These are phyloP conservation scores for Thelephora terrestris DNA, from an alignment of 1,284 basidiomycete species.

Conservation along the genomic window DNA sequence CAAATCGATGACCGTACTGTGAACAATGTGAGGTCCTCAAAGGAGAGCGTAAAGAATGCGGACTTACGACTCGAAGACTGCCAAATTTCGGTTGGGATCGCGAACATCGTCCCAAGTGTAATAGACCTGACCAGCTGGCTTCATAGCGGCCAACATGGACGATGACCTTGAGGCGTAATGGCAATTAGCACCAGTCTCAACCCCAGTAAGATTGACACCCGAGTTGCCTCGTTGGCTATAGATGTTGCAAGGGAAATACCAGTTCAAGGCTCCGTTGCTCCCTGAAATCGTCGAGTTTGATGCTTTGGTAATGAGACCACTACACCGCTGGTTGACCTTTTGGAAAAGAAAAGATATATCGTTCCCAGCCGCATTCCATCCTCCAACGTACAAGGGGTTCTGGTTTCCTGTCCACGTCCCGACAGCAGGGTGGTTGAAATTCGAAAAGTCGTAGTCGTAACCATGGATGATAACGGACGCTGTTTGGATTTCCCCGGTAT, in stretches of 20 bases:
- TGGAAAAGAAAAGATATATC: constrained; percentile 96
- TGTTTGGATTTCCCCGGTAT: constrained; percentile 68
- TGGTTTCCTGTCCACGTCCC: constrained; percentile 65
- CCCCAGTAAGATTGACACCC: constrained; percentile 58
- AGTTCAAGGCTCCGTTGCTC: constrained; percentile 48
- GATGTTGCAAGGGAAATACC: constrained; percentile 96
- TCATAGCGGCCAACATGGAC: constrained; percentile 35
- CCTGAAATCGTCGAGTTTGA: constrained; percentile 58
- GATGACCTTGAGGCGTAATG: constrained; percentile 57
- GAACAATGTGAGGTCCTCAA: constrained; percentile 3
- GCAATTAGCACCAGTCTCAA: constrained; percentile 58
- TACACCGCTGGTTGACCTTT: constrained; percentile 77
- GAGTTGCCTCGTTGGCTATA: constrained; percentile 65
- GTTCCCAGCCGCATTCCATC: constrained; percentile 73
- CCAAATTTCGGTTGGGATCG: constrained; percentile 66
- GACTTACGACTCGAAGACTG: constrained; percentile 83
- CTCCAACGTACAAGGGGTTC: constrained; percentile 76
- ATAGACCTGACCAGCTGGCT: constrained; percentile 77
- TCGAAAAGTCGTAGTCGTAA: constrained; percentile 83
- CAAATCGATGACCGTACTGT: constrained; percentile 82
- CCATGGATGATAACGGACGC: constrained; percentile 91
- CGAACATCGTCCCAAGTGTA: constrained; percentile 86
- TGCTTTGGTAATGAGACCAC: constrained; percentile 66
- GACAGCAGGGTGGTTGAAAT: constrained; percentile 73
- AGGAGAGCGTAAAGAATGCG: constrained; percentile 3